Conservation (phyloP, 1,284 basidiomycete genomes). For the Sphaerobolus stellatus region DNA sequence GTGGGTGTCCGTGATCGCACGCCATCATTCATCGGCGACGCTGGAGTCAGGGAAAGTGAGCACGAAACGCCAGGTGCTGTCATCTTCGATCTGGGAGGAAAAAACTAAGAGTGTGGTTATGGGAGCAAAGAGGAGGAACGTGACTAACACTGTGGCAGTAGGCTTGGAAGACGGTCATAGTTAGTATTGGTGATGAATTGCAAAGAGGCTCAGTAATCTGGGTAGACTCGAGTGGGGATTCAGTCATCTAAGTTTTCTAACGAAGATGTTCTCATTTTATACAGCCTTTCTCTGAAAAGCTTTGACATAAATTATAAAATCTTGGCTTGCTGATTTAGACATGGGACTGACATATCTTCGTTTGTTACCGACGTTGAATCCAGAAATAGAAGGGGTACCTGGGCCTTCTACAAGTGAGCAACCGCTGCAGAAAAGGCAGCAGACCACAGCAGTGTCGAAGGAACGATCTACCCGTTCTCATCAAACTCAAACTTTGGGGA, state of each 20-base stretch:
- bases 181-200: not conserved
- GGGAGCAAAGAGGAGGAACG: not conserved
- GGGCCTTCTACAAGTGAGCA: too few species aligned
- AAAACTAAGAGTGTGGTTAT: not conserved
- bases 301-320: not conserved
- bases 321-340: not conserved
- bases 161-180: not conserved
- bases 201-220: not conserved
- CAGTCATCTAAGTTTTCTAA: not conserved
- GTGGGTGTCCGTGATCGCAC: not conserved
- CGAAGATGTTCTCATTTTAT: not conserved
- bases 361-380: too few species aligned
- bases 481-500: too few species aligned
- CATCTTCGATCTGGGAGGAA: not conserved
- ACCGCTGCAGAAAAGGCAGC: too few species aligned
- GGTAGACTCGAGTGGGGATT: not conserved
- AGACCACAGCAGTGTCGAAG: too few species aligned
- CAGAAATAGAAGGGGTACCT: too few species aligned
- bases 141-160: not conserved
- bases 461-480: too few species aligned
- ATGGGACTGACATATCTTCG: not conserved
- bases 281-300: not conserved
- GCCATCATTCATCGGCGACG: not conserved
- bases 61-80: slow-evolving; percentile 1
- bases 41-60: slow-evolving; percentile 1